Evolutionary conservation across 139 green algal genomes (phyloP), one percentile per base, ranked within the genome.

Genomic region (Coccomyxa sp.): DNA sequence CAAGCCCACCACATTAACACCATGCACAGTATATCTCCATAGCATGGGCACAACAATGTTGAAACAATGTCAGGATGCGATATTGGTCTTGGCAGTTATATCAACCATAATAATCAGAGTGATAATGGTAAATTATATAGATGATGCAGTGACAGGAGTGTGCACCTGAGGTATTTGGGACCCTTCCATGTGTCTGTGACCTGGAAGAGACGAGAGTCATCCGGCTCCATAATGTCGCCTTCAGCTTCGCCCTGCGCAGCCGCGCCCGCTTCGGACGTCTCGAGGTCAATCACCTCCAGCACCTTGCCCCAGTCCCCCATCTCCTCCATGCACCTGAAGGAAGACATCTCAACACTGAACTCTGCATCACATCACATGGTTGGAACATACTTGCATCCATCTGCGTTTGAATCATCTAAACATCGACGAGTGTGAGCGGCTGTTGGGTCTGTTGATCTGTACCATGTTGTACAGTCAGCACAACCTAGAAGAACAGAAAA

Each of bases 271-370:
- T 71, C 63, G 18, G 63, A 71, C 31, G n/a, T 76, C 45, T 79
- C 84, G 0, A 31, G 21, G 0, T 84, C 31, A 13, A 87, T 45
- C 21, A 82, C 78, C 30, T 45, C 66, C 60, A 82, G 31, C 59
- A 87, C 18, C 58, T 82, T 45, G 27, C 45, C 58, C 84, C 84
- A 87, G 28, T 82, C 77, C 0, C 84, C 84, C 60, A 87, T 32
- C 12, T 27, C n/a, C 66, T 87, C 75, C 79, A 87, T 71, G 80
- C 80, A 82, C 76, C 84, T 87, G 80, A 75, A 76, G 38, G 38
- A 45, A 68, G 0, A 57, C 66, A 80, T 4, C 4, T 74, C 1
- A 23, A 74, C 66, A 74, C 66, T 74, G 66, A 7, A 13, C 4
- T 74, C 21, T 51, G 38, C 38, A 51, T 7, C 38, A 7, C 38